Evolutionary conservation across 192 early-diverging fungal species (phyloP).

Genomic region (Chytriomyces sp.): DNA sequence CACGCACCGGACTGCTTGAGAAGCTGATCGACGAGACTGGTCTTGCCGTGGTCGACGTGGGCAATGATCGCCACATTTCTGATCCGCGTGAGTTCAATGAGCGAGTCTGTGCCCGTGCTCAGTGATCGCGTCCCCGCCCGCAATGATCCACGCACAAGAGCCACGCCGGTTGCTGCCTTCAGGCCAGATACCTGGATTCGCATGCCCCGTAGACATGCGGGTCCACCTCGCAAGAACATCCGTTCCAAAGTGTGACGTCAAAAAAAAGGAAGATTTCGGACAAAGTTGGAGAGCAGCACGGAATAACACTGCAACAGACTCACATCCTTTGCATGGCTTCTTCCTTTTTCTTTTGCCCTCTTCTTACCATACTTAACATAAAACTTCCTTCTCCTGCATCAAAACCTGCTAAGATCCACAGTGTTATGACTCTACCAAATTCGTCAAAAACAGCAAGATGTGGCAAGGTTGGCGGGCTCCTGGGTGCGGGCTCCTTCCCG

Average conservation of each 20-base stretch:
- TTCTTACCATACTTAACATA: neutral
- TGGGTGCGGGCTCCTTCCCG: no score
- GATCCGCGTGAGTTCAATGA: slow-evolving; percentile 38
- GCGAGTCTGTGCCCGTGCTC: neutral
- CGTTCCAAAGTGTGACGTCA: no score
- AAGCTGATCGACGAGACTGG: slow-evolving; percentile 60
- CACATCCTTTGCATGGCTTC: no score
- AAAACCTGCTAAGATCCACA: no score
- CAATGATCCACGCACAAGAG: neutral
- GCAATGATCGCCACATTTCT: slow-evolving; percentile 72
- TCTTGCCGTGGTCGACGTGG: slow-evolving; percentile 90
- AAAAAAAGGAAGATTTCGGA: no score
- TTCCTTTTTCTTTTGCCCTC: neutral
- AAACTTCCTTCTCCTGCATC: no score
- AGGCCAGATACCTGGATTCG: neutral
- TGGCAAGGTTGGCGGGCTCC: no score
- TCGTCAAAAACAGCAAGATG: no score
- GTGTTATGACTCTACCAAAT: no score
- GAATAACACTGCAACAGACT: no score
- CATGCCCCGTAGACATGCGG: neutral
- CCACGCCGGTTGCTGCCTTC: no score
- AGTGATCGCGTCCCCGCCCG: neutral
- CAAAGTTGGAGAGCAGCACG: no score
- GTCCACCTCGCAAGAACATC: neutral
- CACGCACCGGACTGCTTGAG: slow-evolving; percentile 62